A percentile compares a stretch with the other conserved stretches of the same genome.
Conservation (phyloP, 345 rosid genomes). For the Syzygium aromaticum region DNA sequence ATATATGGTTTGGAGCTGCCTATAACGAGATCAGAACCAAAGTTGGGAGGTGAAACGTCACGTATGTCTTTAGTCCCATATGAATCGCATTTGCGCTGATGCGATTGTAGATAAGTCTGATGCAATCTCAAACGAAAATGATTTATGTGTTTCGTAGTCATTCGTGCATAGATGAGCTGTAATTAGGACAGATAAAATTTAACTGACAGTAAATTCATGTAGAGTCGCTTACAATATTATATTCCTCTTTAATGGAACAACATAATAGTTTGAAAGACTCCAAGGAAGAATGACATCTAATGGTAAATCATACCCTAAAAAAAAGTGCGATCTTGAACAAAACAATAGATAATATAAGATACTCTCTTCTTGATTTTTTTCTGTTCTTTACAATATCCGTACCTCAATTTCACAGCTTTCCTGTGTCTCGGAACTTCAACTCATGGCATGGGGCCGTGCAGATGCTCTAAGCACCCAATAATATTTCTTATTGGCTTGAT, state of each 20-base stretch:
- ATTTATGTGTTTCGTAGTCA: not conserved
- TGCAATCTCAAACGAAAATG: not conserved
- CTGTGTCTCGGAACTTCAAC: not conserved
- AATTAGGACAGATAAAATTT: not conserved
- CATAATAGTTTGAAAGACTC: not conserved
- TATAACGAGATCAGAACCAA: not conserved
- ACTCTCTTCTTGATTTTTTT: not conserved
- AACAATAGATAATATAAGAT: not conserved
- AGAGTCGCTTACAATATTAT: no score
- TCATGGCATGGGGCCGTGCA: not conserved
- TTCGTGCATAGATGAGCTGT: not conserved
- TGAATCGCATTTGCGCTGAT: not conserved
- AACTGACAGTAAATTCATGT: not conserved
- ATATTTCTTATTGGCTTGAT: not conserved
- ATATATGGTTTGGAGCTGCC: not conserved
- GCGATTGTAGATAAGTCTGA: not conserved
- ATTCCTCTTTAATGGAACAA: not conserved
- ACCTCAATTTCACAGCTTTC: not conserved
- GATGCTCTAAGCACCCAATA: not conserved
- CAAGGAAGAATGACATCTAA: not conserved
- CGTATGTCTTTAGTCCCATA: not conserved
- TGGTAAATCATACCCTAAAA: not conserved
- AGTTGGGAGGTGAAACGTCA: fast-evolving
- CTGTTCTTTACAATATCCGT: not conserved
- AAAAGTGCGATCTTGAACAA: not conserved